phyloP scores from a whole-genome alignment of 2,329 filamentous ascomycete genomes.

The Paramyrothecium sp. region DNA sequence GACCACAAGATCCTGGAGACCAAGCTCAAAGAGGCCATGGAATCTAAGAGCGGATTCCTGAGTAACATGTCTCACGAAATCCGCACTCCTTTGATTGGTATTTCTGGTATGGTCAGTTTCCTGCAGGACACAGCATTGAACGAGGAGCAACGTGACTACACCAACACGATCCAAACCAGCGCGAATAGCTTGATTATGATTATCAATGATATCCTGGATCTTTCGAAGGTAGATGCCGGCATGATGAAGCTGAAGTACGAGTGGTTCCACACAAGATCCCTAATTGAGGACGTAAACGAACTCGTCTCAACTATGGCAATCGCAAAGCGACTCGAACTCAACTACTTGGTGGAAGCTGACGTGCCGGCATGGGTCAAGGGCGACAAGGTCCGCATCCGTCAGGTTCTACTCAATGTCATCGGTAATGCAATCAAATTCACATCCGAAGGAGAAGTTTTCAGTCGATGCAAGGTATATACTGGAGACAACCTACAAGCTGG shows the following conservation, averaged over 20 bases:
- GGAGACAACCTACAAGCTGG: constrained; percentile 19
- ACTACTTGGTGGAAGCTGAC: constrained; percentile 86
- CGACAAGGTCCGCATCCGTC: constrained; percentile 89
- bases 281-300: constrained; percentile 96
- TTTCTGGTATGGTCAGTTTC: constrained; percentile 95
- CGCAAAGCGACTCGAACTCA: constrained; percentile 89
- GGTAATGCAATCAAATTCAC: constrained; percentile 99
- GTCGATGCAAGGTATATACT: constrained; percentile 67
- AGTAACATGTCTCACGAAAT: constrained; percentile 99
- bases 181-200: constrained; percentile 91
- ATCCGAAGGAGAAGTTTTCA: constrained; percentile 84
- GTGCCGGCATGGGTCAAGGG: constrained; percentile 94
- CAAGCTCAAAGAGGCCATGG: constrained; percentile 95
- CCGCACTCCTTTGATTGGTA: constrained; percentile 89
- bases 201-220: constrained; percentile 94
- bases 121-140: constrained; percentile 86
- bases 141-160: constrained; percentile 89
- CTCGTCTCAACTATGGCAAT: constrained; percentile 92
- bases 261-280: constrained; percentile 89
- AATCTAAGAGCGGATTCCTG: constrained; percentile 91
- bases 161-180: constrained; percentile 93
- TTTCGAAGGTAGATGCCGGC: constrained; percentile 93
- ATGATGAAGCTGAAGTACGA: constrained; percentile 95
- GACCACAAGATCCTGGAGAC: constrained; percentile 92
- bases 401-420: constrained; percentile 92